Conservation (phyloP, 345 rosid species). For the Kernera saxatilis region DNA sequence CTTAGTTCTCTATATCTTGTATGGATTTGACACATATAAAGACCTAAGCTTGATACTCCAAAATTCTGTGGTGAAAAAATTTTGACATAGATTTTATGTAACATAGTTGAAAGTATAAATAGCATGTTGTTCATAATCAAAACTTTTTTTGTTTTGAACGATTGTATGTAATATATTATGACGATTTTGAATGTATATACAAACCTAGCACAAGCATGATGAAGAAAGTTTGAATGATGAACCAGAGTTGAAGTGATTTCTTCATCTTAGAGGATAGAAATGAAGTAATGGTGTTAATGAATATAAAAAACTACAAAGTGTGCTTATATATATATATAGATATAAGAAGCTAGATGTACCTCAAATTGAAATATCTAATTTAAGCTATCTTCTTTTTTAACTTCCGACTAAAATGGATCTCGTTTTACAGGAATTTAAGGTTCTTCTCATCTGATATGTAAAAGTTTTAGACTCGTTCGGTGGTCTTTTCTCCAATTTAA, state of each 20-base stretch:
- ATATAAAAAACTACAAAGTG: background rate
- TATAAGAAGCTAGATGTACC: background rate
- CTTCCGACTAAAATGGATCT: background rate
- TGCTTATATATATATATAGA: background rate
- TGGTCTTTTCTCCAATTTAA: too few relatives aligned
- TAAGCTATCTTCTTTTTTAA: background rate
- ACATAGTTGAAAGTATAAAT: too few relatives aligned
- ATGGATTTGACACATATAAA: too few relatives aligned
- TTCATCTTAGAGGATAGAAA: background rate
- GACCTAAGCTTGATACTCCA: too few relatives aligned
- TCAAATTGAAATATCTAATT: background rate
- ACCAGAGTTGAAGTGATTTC: background rate
- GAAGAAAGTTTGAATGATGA: background rate
- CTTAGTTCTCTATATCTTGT: too few relatives aligned
- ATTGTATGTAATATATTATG: background rate
- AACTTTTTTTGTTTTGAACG: background rate
- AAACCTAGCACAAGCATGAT: background rate
- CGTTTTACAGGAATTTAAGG: background rate
- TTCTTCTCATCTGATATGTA: background rate
- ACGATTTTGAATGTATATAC: background rate
- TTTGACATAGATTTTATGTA: too few relatives aligned
- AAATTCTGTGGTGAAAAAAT: too few relatives aligned
- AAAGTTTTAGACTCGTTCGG: background rate
- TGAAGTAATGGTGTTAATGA: background rate
- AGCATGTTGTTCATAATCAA: too few relatives aligned